These are phyloP conservation scores for Danielozyma ontarioensis DNA, from an alignment of 805 yeast species.

Conservation along the genomic window DNA sequence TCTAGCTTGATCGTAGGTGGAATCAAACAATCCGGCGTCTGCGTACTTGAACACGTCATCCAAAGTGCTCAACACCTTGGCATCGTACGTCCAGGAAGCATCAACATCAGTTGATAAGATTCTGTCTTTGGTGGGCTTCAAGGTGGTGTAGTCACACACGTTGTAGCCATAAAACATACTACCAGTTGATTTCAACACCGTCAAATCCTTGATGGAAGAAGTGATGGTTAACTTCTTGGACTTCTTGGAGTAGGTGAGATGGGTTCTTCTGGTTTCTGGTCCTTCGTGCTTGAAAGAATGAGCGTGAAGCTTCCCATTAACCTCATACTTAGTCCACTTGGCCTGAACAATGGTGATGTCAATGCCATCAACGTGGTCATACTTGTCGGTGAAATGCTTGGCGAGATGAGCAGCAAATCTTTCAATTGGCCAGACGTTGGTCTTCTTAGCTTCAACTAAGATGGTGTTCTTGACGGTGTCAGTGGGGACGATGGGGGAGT, in stretches of 20 bases:
- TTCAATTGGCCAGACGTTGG: slow-evolving; percentile 88
- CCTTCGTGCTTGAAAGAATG: slow-evolving; percentile 88
- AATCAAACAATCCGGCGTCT: slow-evolving; percentile 61
- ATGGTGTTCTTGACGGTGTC: slow-evolving; percentile 91
- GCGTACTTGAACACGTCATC: slow-evolving; percentile 46
- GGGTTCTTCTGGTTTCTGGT: slow-evolving; percentile 67
- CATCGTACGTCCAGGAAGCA: slow-evolving; percentile 65
- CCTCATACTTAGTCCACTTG: slow-evolving; percentile 74
- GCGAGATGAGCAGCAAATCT: slow-evolving; percentile 82
- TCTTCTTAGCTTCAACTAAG: slow-evolving; percentile 73
- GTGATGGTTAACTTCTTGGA: slow-evolving; percentile 50
- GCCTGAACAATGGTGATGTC: slow-evolving; percentile 64
- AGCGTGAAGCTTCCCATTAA: slow-evolving; percentile 69
- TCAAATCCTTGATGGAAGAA: slow-evolving; percentile 73
- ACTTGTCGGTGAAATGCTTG: slow-evolving; percentile 72
- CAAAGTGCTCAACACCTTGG: slow-evolving; percentile 45
- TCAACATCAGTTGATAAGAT: slow-evolving; percentile 83
- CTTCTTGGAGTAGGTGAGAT: slow-evolving; percentile 45
- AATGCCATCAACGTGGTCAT: slow-evolving; percentile 70
- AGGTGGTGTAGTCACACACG: slow-evolving; percentile 83
- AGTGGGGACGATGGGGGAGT: slow-evolving; percentile 86
- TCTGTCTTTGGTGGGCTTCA: slow-evolving; percentile 78
- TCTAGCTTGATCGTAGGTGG: slow-evolving; percentile 57
- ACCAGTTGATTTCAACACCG: slow-evolving; percentile 85
- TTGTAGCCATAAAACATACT: slow-evolving; percentile 89